Evolutionary conservation across 768 basidiomycete genomes (phyloP).

Genomic region (Trametes punicea): DNA sequence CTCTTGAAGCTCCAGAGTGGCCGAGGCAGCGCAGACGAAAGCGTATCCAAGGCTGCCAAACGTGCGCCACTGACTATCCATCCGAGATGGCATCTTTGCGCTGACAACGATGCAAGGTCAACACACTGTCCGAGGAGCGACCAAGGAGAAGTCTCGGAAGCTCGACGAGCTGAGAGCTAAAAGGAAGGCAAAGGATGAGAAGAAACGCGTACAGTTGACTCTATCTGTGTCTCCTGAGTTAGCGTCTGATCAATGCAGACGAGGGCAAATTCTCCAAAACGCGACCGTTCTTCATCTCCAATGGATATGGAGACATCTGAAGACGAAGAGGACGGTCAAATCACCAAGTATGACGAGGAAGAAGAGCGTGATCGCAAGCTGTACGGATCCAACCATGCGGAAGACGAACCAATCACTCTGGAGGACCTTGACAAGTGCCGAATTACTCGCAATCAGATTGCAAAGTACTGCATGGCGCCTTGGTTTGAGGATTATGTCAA

Average conservation of each 20-base stretch:
- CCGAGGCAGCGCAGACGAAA: slow-evolving; percentile 48
- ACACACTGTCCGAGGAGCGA: slow-evolving; percentile 67
- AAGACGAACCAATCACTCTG: slow-evolving; percentile 47
- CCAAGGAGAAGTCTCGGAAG: slow-evolving; percentile 76
- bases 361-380: slow-evolving; percentile 61
- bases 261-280: slow-evolving; percentile 53
- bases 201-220: slow-evolving; percentile 59
- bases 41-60: slow-evolving; percentile 71
- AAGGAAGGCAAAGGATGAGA: slow-evolving; percentile 86
- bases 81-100: neutral
- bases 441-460: slow-evolving; percentile 67
- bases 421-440: slow-evolving; percentile 59
- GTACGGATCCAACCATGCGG: slow-evolving; percentile 40
- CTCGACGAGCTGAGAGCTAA: slow-evolving; percentile 84
- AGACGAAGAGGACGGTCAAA: slow-evolving; percentile 77
- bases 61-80: slow-evolving; percentile 42
- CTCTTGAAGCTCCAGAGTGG: slow-evolving; percentile 67
- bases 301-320: slow-evolving; percentile 86
- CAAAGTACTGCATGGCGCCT: slow-evolving; percentile 66
- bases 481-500: slow-evolving; percentile 86
- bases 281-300: slow-evolving; percentile 73
- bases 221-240: slow-evolving; percentile 4
- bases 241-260: slow-evolving; percentile 35
- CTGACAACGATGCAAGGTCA: slow-evolving; percentile 48
- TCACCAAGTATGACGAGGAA: slow-evolving; percentile 68